Evolutionary conservation across 331 rosid species (phyloP), one percentile per base, ranked within the genome.

Genomic region (Rosa hybrid): DNA sequence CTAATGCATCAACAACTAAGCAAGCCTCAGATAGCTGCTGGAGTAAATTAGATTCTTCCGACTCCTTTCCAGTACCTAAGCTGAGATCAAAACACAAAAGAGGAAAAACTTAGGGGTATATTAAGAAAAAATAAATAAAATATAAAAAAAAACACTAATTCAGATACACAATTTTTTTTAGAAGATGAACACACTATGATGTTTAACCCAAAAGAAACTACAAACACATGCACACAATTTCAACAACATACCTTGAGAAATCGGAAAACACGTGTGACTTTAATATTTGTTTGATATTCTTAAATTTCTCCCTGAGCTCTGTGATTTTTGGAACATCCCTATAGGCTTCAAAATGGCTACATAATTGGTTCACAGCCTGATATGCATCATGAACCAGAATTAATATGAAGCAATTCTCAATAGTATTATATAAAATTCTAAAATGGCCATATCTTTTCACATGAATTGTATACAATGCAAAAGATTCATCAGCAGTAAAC

Each of bases 11-110:
- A 79, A 96, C 98, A 83, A 96, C 99, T 86, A 93, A 87, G 87
- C 99, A 96, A 78, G 99, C 97, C 86, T 96, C 97, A 82, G 99
- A 93, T 90, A 96, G 81, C 56, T 90, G 97, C 88, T 91, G 96
- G 46, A 96, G 91, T 81, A 96, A 87, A 86, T 92, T 91, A 49
- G 88, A 83, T 89, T 96, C 98, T 87, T 93, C 99, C 53, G 94
- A 87, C 90, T 96, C 99, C 85, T 96, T 96, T 74, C 99, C 99
- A 30, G 98, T 93, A 80, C 99, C 99, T 90, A 96, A 87, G 99
- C 99, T 96, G 98, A 87, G 86, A 88, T 85, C 51, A 82, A 84
- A 83, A 77, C 62, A 79, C 69, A 78, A 86, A 85, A 85, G 72
- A 69, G 83, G 77, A 82, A 72, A 83, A 30, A 69, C 38, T 64